phyloP scores from a whole-genome alignment of 495 filamentous ascomycete species.

The Penicillium cataractarum region DNA sequence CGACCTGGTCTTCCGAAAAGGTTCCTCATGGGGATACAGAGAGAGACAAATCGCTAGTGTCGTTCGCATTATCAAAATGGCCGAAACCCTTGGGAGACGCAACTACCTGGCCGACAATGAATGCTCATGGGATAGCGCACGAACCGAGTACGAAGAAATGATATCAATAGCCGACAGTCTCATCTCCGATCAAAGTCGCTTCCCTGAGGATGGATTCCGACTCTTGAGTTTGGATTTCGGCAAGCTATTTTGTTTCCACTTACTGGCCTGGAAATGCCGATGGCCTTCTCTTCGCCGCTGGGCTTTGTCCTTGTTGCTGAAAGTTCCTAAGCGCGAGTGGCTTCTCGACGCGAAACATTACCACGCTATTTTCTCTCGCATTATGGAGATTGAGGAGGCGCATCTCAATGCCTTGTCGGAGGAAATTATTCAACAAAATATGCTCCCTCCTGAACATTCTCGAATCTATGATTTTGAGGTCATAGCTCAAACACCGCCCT shows the following conservation, averaged over 20 bases:
- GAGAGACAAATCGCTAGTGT: slow-evolving; percentile 5
- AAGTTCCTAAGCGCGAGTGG: slow-evolving; percentile 17
- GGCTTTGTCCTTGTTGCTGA: slow-evolving; percentile 13
- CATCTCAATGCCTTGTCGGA: neutral
- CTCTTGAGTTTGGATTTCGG: slow-evolving; percentile 17
- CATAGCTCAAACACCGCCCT: neutral
- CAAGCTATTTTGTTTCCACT: slow-evolving; percentile 18
- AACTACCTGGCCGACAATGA: slow-evolving; percentile 10
- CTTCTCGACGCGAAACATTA: slow-evolving; percentile 16
- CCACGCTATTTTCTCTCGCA: slow-evolving; percentile 19
- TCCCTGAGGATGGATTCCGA: slow-evolving; percentile 8
- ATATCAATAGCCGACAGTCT: slow-evolving; percentile 13
- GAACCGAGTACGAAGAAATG: slow-evolving; percentile 15
- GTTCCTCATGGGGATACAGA: neutral
- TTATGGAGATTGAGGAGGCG: slow-evolving; percentile 22
- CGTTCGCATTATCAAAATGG: slow-evolving; percentile 16
- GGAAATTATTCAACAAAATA: neutral
- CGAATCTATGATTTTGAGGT: slow-evolving; percentile 22
- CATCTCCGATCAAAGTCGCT: slow-evolving; percentile 10
- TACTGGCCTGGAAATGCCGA: slow-evolving; percentile 25
- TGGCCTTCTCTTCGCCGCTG: slow-evolving; percentile 21
- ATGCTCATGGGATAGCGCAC: slow-evolving; percentile 19
- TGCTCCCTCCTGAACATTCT: slow-evolving; percentile 15
- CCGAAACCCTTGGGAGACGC: neutral
- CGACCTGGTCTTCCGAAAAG: neutral